These are phyloP conservation scores for Crucibulum laeve DNA, from an alignment of 768 basidiomycete genomes.

Conservation along the genomic window DNA sequence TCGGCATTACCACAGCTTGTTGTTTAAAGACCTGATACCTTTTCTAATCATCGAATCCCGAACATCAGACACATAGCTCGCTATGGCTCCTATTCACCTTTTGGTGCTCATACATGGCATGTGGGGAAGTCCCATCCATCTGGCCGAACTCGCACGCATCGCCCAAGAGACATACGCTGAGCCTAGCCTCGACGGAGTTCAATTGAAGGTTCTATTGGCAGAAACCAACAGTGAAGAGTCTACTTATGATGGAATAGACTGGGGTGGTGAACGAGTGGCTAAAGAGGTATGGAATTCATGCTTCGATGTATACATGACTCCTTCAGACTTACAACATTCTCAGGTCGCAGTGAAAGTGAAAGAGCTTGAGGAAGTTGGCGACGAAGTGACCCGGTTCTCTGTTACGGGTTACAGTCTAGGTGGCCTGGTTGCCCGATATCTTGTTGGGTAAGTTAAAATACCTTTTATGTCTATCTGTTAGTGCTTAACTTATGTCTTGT, in stretches of 20 bases:
- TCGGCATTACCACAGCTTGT: too few relatives aligned
- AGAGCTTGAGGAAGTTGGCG: constrained; percentile 46
- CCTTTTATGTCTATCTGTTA: not conserved
- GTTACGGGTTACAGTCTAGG: constrained; percentile 78
- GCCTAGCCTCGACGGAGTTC: constrained; percentile 27
- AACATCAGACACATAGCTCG: too few relatives aligned
- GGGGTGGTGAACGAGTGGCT: constrained; percentile 77
- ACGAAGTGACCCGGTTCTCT: constrained; percentile 64
- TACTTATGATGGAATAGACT: constrained; percentile 83
- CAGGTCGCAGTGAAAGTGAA: constrained; percentile 57
- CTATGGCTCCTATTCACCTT: constrained; percentile 37
- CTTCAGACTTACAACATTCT: constrained; percentile 1
- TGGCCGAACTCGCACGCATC: constrained; percentile 53
- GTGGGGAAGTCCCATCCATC: constrained; percentile 75
- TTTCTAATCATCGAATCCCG: too few relatives aligned
- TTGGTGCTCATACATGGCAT: constrained; percentile 61
- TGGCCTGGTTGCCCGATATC: constrained; percentile 77
- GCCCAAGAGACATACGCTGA: constrained; percentile 38
- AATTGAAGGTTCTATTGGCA: constrained; percentile 60
- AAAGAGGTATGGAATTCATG: constrained; percentile 52
- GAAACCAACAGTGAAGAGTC: constrained; percentile 60
- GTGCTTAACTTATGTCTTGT: constrained; percentile 2
- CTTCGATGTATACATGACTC: not conserved
- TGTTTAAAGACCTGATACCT: too few relatives aligned
- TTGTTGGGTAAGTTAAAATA: constrained; percentile 51